These are phyloP conservation scores for Apiospora phragmitis DNA, from an alignment of 2,329 filamentous ascomycete species.

Conservation along the genomic window DNA sequence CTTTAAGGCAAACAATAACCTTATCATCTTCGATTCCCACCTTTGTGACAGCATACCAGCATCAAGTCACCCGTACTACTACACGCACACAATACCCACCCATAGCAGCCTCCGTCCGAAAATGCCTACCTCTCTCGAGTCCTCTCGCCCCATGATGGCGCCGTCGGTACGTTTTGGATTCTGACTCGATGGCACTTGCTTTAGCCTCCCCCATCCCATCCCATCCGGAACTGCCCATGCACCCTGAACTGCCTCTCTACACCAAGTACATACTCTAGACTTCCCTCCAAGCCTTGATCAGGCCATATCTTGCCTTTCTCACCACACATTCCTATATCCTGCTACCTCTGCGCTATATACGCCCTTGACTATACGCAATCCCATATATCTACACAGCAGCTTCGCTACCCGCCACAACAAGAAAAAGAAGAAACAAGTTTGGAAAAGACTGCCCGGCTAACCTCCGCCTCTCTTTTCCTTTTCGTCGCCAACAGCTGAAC, in stretches of 20 bases:
- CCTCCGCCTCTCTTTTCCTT: not conserved
- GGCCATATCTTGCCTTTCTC: constrained; percentile 10
- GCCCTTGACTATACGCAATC: not conserved
- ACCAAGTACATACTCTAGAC: not conserved
- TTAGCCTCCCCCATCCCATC: constrained; percentile 11
- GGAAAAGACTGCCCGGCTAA: not conserved
- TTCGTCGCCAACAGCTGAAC: constrained; percentile 19
- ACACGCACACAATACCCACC: not conserved
- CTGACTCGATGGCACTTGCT: constrained; percentile 17
- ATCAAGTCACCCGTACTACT: not conserved
- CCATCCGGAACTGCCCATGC: not conserved
- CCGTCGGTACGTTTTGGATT: constrained; percentile 53
- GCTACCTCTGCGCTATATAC: constrained; percentile 12
- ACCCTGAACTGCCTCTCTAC: not conserved
- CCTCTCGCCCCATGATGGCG: constrained; percentile 62
- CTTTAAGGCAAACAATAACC: not conserved
- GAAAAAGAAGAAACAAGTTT: not conserved
- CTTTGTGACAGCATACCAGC: not conserved
- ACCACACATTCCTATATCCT: not conserved
- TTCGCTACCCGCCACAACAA: not conserved
- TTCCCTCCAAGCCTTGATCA: not conserved
- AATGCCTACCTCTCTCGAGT: constrained; percentile 62
- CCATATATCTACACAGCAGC: not conserved
- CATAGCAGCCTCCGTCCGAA: constrained; percentile 9
- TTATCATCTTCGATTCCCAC: constrained; percentile 3